phyloP scores from a whole-genome alignment of 805 yeast species.

The Naumovozyma castellii region DNA sequence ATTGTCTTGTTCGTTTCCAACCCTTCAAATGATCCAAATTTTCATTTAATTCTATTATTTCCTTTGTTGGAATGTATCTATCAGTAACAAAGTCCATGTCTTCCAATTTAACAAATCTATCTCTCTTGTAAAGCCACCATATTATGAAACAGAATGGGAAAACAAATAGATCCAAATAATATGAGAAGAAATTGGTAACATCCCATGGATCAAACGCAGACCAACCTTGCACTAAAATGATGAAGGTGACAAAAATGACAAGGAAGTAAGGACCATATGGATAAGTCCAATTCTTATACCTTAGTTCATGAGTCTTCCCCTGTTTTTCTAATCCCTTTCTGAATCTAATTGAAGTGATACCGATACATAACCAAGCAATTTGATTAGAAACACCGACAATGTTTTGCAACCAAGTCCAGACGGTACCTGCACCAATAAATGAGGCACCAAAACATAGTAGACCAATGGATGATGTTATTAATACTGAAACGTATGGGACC shows the following conservation, averaged over 20 bases:
- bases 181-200: constrained; percentile 34
- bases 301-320: constrained; percentile 35
- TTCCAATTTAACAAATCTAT: constrained; percentile 33
- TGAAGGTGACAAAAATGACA: constrained; percentile 34
- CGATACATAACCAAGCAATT: constrained; percentile 42
- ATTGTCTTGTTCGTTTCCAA: constrained; percentile 33
- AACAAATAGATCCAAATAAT: constrained; percentile 38
- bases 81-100: constrained; percentile 49
- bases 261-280: constrained; percentile 44
- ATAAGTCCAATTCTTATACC: constrained; percentile 41
- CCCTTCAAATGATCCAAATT: constrained; percentile 35
- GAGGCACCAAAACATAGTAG: constrained; percentile 55
- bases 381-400: constrained; percentile 46
- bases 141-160: constrained; percentile 37
- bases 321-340: constrained; percentile 38
- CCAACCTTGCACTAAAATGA: constrained; percentile 48
- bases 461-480: constrained; percentile 43
- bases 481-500: constrained; percentile 42
- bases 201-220: constrained; percentile 39
- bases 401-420: constrained; percentile 46
- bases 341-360: constrained; percentile 41
- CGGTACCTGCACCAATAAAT: constrained; percentile 42
- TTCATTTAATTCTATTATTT: constrained; percentile 36
- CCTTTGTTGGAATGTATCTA: constrained; percentile 40
- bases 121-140: constrained; percentile 37